Evolutionary conservation across 2,329 filamentous ascomycete genomes (phyloP), one percentile per base, ranked within the genome.

Genomic region (Pseudofabraea citricarpa): DNA sequence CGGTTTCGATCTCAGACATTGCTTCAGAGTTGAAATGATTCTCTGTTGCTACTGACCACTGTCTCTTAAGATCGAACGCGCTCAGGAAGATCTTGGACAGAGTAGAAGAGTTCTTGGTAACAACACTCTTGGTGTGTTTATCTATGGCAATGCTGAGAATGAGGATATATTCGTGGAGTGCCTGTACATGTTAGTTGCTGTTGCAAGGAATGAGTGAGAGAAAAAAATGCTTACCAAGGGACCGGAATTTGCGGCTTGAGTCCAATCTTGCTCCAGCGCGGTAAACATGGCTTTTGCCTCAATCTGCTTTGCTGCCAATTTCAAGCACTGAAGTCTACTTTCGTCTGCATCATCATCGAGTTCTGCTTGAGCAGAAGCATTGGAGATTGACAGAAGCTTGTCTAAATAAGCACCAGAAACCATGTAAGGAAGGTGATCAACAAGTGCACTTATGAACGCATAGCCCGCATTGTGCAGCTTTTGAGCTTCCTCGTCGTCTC

Each of bases 391-490:
- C 20, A 97, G 67, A 36, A 95, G 75, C 38, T 76, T 79, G 49
- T 87, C 81, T 9, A 97, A 66, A 54, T 91, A 83, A 5, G 77
- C 73, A 1, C 79, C 79, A 9, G 89, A 88, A 48, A 97, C 73
- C 81, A 97, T 95, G 66, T 87, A 96, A 1, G 91, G 89, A 20
- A 97, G 70, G 55, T 93, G 81, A 53, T 93, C 83, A 10, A 91
- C 79, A 35, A 96, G 72, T 6, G 89, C 79, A 37, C 82, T 84
- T 48, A 96, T 72, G 45, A 97, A 81, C 0, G 87, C 77, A 64
- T 87, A 95, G 7, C 82, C 79, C 3, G 91, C 89, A 55, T 91
- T 87, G 61, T 94, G 88, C 22, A 96, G 69, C 52, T 81, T 78
- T 15, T 72, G 66, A 42, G 83, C 75, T 24, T 73, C 69, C 20